Conservation (phyloP, 345 rosid species). For the Cardamine occulta region DNA sequence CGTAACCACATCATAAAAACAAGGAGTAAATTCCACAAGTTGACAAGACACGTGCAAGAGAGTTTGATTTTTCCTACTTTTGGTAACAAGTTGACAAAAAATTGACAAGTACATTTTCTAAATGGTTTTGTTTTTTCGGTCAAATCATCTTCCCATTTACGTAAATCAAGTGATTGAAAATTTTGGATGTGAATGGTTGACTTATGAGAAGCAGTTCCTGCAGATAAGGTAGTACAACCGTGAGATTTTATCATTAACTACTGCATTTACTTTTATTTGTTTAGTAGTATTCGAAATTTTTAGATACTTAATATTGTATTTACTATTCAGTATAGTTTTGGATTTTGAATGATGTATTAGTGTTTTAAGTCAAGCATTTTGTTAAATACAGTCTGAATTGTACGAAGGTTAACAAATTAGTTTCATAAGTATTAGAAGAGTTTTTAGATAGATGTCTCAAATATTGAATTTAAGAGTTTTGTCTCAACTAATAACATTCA, state of each 20-base stretch:
- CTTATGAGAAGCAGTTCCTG: not conserved
- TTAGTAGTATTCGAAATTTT: not conserved
- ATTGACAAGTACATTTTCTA: constrained; percentile 18
- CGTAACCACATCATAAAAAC: not conserved
- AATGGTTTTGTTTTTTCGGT: constrained; percentile 18
- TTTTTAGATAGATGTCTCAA: not conserved
- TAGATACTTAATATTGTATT: not conserved
- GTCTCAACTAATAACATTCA: too few species aligned
- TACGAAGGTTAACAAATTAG: not conserved
- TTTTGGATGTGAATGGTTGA: not conserved
- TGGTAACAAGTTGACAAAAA: constrained; percentile 32
- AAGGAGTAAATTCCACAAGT: not conserved
- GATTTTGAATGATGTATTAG: not conserved
- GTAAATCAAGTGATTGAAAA: not conserved
- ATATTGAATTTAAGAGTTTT: not conserved
- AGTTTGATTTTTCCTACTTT: constrained; percentile 32
- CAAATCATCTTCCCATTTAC: constrained; percentile 20
- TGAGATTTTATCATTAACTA: not conserved
- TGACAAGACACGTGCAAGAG: constrained; percentile 6
- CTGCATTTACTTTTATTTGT: not conserved
- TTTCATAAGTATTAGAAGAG: too few species aligned
- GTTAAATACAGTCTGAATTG: not conserved
- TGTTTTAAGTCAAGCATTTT: not conserved
- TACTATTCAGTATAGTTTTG: not conserved
- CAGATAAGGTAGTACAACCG: not conserved